Conservation (phyloP, 2,329 filamentous ascomycete species). For the Diaporthe velutina region DNA sequence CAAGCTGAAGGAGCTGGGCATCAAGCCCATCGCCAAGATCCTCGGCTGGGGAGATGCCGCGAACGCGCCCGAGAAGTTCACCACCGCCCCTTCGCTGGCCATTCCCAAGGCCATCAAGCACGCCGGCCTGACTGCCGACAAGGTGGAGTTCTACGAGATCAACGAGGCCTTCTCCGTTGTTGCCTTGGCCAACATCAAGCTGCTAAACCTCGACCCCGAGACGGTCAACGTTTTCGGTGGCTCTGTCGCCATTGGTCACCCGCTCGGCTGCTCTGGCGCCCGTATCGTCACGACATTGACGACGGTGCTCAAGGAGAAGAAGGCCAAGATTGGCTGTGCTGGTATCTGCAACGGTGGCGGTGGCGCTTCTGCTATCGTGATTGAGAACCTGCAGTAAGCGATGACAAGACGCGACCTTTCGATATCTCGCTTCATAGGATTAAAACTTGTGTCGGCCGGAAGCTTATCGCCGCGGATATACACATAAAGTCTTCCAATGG, state of each 20-base stretch:
- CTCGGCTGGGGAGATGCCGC: conserved; percentile 97
- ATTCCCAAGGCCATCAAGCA: conserved; percentile 98
- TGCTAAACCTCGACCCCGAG: conserved; percentile 81
- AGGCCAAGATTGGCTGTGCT: conserved; percentile 91
- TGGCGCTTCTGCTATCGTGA: conserved; percentile 91
- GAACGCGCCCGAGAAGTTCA: conserved; percentile 94
- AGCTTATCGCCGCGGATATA: background rate
- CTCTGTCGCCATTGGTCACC: conserved; percentile 95
- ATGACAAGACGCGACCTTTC: background rate
- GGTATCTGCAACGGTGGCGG: conserved; percentile 99
- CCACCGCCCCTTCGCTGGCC: conserved; percentile 90
- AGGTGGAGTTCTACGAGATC: conserved; percentile 96
- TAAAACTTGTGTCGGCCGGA: background rate
- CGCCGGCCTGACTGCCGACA: conserved; percentile 81
- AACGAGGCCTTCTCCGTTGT: conserved; percentile 99
- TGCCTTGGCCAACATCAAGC: conserved; percentile 94
- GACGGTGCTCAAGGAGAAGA: conserved; percentile 89
- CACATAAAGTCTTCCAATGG: background rate
- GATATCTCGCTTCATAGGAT: background rate
- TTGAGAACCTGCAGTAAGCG: conserved; percentile 77
- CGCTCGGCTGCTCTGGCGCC: conserved; percentile 92
- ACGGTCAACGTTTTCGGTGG: conserved; percentile 97
- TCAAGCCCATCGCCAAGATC: conserved; percentile 96
- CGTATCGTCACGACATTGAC: conserved; percentile 93
- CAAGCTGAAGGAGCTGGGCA: conserved; percentile 89